phyloP scores from a whole-genome alignment of 768 basidiomycete species.

The Multifurca ochricompacta region DNA sequence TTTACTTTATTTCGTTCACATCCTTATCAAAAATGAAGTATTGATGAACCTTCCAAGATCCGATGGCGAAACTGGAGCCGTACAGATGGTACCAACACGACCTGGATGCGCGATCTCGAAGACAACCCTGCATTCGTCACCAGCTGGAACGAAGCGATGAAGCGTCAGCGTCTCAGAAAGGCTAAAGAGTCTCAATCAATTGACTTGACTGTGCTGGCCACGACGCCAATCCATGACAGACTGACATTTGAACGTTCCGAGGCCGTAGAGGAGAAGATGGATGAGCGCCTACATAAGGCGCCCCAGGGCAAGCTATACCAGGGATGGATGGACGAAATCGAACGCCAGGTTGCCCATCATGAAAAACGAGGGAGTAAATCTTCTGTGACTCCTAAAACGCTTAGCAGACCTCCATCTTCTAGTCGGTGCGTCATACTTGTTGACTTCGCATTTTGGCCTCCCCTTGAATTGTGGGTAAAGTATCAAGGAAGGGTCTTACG shows the following conservation, averaged over 20 bases:
- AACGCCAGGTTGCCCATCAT: not conserved
- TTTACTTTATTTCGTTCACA: not conserved
- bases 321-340: slow-evolving; percentile 10
- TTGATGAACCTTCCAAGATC: slow-evolving; percentile 5
- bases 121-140: not conserved
- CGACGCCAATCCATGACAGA: slow-evolving; percentile 13
- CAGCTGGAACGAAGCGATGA: slow-evolving; percentile 9
- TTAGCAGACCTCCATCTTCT: not conserved
- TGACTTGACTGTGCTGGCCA: slow-evolving; percentile 1
- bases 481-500: not conserved
- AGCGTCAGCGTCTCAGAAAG: not conserved
- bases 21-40: too few relatives aligned
- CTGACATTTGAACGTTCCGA: slow-evolving; percentile 16
- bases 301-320: not conserved
- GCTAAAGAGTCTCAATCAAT: slow-evolving; percentile 12
- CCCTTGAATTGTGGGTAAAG: not conserved
- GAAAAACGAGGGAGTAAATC: not conserved
- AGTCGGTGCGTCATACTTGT: not conserved
- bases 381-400: not conserved
- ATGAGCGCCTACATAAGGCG: slow-evolving; percentile 1
- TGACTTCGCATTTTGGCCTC: not conserved
- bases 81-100: slow-evolving; percentile 18
- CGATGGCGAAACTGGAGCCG: slow-evolving; percentile 20
- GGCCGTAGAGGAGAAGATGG: slow-evolving; percentile 11
- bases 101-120: slow-evolving; percentile 12